Base-by-base conservation (phyloP, 75 land plant genomes). In the Sequoia sempervirens region DNA sequence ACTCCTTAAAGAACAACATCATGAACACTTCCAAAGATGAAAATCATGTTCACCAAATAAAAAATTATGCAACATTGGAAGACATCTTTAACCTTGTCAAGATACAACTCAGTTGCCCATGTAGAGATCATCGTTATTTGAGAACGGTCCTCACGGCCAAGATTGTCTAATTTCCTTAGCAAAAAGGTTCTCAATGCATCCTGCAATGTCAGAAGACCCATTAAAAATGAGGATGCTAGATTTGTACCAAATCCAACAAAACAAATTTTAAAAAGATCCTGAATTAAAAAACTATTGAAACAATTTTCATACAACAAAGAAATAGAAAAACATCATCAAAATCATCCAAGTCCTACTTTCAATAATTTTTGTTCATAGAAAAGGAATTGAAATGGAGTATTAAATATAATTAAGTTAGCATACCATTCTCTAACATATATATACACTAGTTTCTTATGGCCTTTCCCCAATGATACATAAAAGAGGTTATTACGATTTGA, bases 121-220 rank as follows among this genome's bases (percentile, higher is more conserved):
- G 98, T 98, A 34, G 98, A 94, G 81, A 98, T 91, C 99, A 98
- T 96, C 38, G 97, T 98, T 82, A 98, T 90, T 86, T 98, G 99
- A 88, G 93, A 93, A 73, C 93, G 95, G 66, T 96, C 98, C 82
- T 94, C 98, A 84, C 88, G 92, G 26, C 94, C 81, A 80, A 98
- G 91, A 85, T 88, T 94, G 85, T 98, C 99, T 75, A 98, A 90
- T 87, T 93, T 96, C 82, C 94, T 86, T 68, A 96, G 86, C 80
- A 98, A 86, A 81, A 88, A 96, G 5, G 98, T 94, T 52, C 95
- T 91, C 81, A 98, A 82, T 80, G 98, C 99, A 91, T 98, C 99
- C 98, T 94, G 88, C 80, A 87, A 46, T 82, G 41, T n/a, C 41
- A 30, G 40, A 14, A 37, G 17, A 30, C 83, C 41, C 36, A 4